These are phyloP conservation scores for Paecilomyces niveus DNA, from an alignment of 2,329 filamentous ascomycete genomes.

Conservation along the genomic window DNA sequence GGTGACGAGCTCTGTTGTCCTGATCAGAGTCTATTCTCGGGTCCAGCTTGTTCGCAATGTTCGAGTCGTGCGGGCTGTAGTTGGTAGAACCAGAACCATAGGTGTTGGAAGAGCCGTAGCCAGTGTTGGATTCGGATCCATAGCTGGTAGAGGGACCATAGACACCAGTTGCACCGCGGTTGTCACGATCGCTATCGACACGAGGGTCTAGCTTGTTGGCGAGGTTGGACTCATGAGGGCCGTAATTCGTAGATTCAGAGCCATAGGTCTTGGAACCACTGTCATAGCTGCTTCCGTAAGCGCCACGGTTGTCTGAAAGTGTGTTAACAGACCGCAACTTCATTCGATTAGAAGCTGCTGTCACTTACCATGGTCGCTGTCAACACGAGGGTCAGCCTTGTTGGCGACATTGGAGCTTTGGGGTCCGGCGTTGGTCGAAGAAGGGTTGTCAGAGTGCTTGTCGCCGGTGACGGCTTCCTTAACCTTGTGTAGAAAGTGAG, in stretches of 20 bases:
- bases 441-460: constrained; percentile 12
- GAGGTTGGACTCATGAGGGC: constrained; percentile 31
- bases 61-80: constrained; percentile 37
- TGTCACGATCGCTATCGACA: constrained; percentile 19
- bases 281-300: not conserved
- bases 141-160: not conserved
- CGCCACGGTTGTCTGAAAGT: not conserved
- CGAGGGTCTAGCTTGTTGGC: constrained; percentile 32
- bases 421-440: constrained; percentile 19
- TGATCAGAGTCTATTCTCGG: constrained; percentile 41
- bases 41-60: constrained; percentile 44
- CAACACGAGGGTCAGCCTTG: constrained; percentile 31
- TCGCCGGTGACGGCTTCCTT: constrained; percentile 38
- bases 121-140: not conserved
- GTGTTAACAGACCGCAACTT: not conserved
- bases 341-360: not conserved
- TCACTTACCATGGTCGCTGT: constrained; percentile 17
- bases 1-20: constrained; percentile 7
- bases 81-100: constrained; percentile 1
- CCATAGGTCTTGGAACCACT: constrained; percentile 1
- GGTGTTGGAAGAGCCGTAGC: constrained; percentile 18
- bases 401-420: constrained; percentile 33
- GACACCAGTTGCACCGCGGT: not conserved
- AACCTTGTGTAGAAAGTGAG: constrained; percentile 40
- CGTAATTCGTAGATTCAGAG: constrained; percentile 9